phyloP scores from a whole-genome alignment of 1,284 basidiomycete genomes.

The Ceratorhiza oryzae-sativae region DNA sequence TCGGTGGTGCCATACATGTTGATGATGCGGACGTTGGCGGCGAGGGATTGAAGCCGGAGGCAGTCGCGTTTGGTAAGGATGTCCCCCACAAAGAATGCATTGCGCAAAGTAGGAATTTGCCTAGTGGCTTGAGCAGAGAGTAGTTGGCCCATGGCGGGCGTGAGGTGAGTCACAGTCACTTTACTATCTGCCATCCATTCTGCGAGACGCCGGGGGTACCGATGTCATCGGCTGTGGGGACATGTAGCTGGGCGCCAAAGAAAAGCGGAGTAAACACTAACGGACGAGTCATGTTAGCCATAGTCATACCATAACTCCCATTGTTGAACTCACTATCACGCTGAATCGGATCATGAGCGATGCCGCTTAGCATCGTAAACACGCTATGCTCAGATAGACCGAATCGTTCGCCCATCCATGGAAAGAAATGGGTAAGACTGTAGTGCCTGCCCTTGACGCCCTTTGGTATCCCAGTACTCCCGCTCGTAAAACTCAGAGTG shows the following conservation, averaged over 20 bases:
- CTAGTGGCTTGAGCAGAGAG: slow-evolving; percentile 94
- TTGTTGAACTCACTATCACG: slow-evolving; percentile 81
- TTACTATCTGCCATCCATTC: slow-evolving; percentile 97
- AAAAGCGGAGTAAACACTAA: slow-evolving; percentile 98
- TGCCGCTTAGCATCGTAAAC: slow-evolving; percentile 99
- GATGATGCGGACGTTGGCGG: slow-evolving; percentile 91
- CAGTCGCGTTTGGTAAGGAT: slow-evolving; percentile 99
- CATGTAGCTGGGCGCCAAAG: slow-evolving; percentile 94
- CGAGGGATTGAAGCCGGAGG: slow-evolving; percentile 91
- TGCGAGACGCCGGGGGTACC: slow-evolving; percentile 96
- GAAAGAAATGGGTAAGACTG: slow-evolving; percentile 98
- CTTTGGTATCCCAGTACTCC: slow-evolving; percentile 98
- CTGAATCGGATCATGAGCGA: slow-evolving; percentile 99
- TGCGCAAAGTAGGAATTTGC: slow-evolving; percentile 84
- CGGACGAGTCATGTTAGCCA: slow-evolving; percentile 30
- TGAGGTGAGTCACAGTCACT: slow-evolving; percentile 94
- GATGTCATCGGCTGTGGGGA: slow-evolving; percentile 97
- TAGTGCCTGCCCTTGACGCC: slow-evolving; percentile 96
- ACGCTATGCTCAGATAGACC: slow-evolving; percentile 76
- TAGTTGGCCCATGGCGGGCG: slow-evolving; percentile 98
- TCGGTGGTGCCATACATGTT: slow-evolving; percentile 99
- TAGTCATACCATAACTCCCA: not conserved
- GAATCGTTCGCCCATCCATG: slow-evolving; percentile 97
- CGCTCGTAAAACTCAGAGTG: slow-evolving; percentile 96
- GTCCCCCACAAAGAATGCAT: slow-evolving; percentile 99